Percentiles rank a stretch among this genome's conserved stretches.
Evolutionary conservation across 352 stramenopile species (phyloP).

Genomic region (Globisporangium solare): DNA sequence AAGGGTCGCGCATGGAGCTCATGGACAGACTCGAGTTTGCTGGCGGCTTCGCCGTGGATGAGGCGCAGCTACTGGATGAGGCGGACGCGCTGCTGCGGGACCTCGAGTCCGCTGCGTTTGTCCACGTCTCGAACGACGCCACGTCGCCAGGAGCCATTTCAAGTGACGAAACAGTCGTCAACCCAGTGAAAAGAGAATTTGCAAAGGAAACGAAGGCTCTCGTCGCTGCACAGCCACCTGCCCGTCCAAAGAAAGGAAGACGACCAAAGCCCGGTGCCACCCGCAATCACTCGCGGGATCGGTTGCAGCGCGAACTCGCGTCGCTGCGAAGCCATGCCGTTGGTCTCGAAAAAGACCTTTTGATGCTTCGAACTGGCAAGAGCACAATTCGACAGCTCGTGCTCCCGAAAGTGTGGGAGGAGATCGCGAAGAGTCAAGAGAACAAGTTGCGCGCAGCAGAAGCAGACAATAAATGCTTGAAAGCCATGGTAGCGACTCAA

Average conservation of each 20-base stretch:
- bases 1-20: too few species aligned
- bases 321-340: conserved; percentile 18
- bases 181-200: not conserved
- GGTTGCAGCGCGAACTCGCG: conserved; percentile 18
- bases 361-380: not conserved
- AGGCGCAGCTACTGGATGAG: conserved; percentile 5
- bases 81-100: not conserved
- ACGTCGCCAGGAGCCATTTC: too few species aligned
- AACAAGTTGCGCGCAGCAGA: not conserved
- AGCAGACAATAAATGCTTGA: conserved; percentile 9
- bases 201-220: not conserved
- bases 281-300: conserved; percentile 18
- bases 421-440: conserved; percentile 12
- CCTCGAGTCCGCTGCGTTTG: not conserved
- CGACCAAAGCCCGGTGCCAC: conserved; percentile 8
- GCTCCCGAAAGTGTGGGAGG: conserved; percentile 3
- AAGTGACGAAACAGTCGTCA: too few species aligned
- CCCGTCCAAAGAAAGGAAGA: too few species aligned
- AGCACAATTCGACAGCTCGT: not conserved
- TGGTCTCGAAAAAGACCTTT: conserved; percentile 18
- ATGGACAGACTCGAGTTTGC: too few species aligned
- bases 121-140: not conserved
- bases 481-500: conserved; percentile 8
- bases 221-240: too few species aligned
- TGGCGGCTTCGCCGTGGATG: not conserved